Percentiles rank a stretch among this genome's conserved stretches.
These are phyloP conservation scores for Medicago truncatula DNA, from an alignment of 306 rosid species.

Conservation along the genomic window MtrunA17r5.0-ANR NC_053048.1:51221501-51222000, in stretches of 20 bases:
- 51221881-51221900: not conserved
- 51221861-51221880: not conserved
- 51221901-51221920: constrained; percentile 23
- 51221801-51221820: constrained; percentile 25
- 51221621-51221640: constrained; percentile 7
- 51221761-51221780: constrained; percentile 2
- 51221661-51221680: not conserved
- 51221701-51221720: no score
- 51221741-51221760: constrained; percentile 7
- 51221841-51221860: not conserved
- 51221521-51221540: no score
- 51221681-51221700: not conserved
- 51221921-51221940: not conserved
- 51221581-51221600: not conserved
- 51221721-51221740: not conserved
- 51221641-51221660: not conserved
- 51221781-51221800: not conserved
- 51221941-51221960: constrained; percentile 7
- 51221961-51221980: constrained; percentile 8
- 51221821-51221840: constrained; percentile 29
- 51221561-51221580: no score
- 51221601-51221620: constrained; percentile 41
- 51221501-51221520: no score
- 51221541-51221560: no score
- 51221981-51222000: not conserved